A percentile compares a stretch with the other conserved stretches of the same genome.
Conservation (phyloP, 2,329 filamentous ascomycete genomes). For the Arthrinium phaeospermum region DNA sequence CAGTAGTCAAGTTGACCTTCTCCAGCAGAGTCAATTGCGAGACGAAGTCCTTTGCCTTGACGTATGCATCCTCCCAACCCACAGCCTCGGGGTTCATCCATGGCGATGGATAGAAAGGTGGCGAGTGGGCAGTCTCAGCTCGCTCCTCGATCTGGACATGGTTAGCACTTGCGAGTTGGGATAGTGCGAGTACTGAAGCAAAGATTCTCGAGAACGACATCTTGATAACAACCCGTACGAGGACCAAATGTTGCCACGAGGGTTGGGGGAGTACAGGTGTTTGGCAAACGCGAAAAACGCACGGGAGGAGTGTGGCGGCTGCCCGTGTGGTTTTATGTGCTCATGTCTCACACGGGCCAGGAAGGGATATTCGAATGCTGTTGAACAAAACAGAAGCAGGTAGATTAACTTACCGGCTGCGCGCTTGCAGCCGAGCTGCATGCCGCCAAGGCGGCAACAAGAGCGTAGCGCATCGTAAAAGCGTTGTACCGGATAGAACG, state of each 20-base stretch:
- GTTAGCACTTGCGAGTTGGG: conserved; percentile 25
- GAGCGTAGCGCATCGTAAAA: conserved; percentile 1
- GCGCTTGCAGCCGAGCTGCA: conserved; percentile 24
- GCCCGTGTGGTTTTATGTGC: background rate
- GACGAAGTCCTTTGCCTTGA: conserved; percentile 78
- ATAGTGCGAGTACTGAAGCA: background rate
- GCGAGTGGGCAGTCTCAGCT: conserved; percentile 33
- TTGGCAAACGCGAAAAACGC: background rate
- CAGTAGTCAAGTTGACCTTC: conserved; percentile 95
- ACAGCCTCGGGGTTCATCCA: conserved; percentile 78
- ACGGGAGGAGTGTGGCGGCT: background rate
- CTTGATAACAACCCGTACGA: background rate
- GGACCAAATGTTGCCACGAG: too few relatives aligned
- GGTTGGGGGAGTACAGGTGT: background rate
- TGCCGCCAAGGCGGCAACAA: conserved; percentile 22
- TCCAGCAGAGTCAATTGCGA: conserved; percentile 82
- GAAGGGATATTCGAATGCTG: background rate
- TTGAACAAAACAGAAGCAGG: background rate
- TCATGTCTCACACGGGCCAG: conserved; percentile 1
- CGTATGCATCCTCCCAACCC: conserved; percentile 78
- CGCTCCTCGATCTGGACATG: conserved; percentile 30
- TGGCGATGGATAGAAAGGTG: conserved; percentile 76
- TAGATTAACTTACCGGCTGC: conserved; percentile 21
- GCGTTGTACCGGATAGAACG: background rate
- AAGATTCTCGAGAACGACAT: background rate